Percentiles rank a stretch among this genome's conserved stretches.
Conservation (phyloP, 495 filamentous ascomycete genomes). For the Hypoxylon rickii region DNA sequence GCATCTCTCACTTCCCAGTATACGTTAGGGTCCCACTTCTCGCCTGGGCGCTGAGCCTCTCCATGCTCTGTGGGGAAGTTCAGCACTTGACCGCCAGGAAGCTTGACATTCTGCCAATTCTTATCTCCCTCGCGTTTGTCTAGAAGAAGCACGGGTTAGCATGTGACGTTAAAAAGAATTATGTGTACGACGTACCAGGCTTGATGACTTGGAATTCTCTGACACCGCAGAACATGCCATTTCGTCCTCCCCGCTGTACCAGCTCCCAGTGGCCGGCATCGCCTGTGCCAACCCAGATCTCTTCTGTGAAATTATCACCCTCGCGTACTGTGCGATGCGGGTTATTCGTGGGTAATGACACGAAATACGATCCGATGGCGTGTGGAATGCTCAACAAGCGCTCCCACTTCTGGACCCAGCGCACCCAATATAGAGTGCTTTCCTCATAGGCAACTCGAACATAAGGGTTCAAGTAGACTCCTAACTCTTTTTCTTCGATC, state of each 20-base stretch:
- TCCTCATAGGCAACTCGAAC: conserved; percentile 69
- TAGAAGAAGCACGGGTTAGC: conserved; percentile 4
- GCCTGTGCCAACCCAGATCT: conserved; percentile 51
- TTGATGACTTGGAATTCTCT: conserved; percentile 40
- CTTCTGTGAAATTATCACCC: conserved; percentile 59
- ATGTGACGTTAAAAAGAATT: neutral
- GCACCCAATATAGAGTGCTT: conserved; percentile 59
- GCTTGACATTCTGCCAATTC: conserved; percentile 41
- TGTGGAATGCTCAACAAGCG: conserved; percentile 61
- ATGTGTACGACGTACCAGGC: conserved; percentile 14
- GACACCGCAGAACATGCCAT: conserved; percentile 42
- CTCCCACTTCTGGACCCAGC: conserved; percentile 61
- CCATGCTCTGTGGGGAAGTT: conserved; percentile 32
- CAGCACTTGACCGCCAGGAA: conserved; percentile 35
- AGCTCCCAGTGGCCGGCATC: conserved; percentile 30
- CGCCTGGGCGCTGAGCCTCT: conserved; percentile 31
- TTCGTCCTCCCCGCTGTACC: conserved; percentile 30
- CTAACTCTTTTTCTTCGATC: conserved; percentile 52
- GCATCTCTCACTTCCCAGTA: conserved; percentile 30
- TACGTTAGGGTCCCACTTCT: conserved; percentile 33
- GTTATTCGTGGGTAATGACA: conserved; percentile 61
- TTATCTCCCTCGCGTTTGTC: conserved; percentile 26
- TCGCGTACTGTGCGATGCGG: conserved; percentile 59
- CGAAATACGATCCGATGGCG: conserved; percentile 55
- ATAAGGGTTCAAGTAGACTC: conserved; percentile 73